Conservation (phyloP, 371 early-diverging fungal species). For the Zancudomyces culisetae region DNA sequence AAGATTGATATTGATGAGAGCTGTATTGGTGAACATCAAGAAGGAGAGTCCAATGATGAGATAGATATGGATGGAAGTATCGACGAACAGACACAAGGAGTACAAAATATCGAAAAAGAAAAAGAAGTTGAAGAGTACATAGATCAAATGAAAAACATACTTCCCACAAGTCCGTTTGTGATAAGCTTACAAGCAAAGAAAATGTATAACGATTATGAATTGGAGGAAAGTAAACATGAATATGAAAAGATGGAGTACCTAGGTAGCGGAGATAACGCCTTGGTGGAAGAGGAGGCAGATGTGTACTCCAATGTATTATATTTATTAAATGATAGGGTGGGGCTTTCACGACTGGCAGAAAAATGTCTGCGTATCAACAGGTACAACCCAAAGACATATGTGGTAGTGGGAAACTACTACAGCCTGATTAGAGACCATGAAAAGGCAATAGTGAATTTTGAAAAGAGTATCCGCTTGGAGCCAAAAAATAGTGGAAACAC, state of each 20-base stretch:
- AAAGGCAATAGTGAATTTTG: conserved; percentile 74
- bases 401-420: conserved; percentile 81
- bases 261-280: too few species aligned
- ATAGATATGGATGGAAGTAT: too few species aligned
- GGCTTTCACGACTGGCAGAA: conserved; percentile 63
- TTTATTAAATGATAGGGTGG: conserved; percentile 43
- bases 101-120: too few species aligned
- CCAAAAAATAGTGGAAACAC: conserved; percentile 46
- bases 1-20: conserved; percentile 12
- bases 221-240: not conserved
- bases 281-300: conserved; percentile 68
- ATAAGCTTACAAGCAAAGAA: conserved; percentile 34
- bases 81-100: too few species aligned
- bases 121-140: too few species aligned
- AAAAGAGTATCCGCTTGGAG: conserved; percentile 60
- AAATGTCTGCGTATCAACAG: conserved; percentile 49
- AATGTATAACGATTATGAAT: conserved; percentile 9
- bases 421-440: conserved; percentile 52
- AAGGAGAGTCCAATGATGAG: too few species aligned
- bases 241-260: conserved; percentile 3
- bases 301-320: conserved; percentile 78
- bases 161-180: conserved; percentile 39
- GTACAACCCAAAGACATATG: conserved; percentile 76
- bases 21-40: too few species aligned
- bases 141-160: conserved; percentile 16